Conservation (phyloP, 495 filamentous ascomycete species). For the Viridothelium virens region DNA sequence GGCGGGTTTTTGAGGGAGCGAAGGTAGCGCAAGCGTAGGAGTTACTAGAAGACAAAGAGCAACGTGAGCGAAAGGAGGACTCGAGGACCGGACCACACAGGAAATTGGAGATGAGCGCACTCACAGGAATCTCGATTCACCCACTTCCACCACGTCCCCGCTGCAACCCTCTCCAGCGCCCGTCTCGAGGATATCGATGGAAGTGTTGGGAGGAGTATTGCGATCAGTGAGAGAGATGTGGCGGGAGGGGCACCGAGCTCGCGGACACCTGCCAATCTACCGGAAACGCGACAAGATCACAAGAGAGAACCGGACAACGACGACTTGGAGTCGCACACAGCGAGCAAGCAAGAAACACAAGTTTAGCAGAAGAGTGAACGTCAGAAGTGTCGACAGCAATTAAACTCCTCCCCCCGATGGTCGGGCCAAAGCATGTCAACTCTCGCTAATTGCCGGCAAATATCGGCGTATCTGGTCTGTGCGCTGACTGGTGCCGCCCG, state of each 20-base stretch:
- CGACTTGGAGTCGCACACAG: not conserved
- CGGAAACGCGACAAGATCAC: not conserved
- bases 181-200: not conserved
- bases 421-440: not conserved
- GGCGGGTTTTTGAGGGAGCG: not conserved
- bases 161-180: not conserved
- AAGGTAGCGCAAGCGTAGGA: not conserved
- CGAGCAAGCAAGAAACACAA: not conserved
- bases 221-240: not conserved
- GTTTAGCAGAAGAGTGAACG: not conserved
- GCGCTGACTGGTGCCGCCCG: not conserved
- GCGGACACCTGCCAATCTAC: not conserved
- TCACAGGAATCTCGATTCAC: not conserved
- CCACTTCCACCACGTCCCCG: not conserved
- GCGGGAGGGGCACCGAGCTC: not conserved
- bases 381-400: not conserved
- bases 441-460: conserved; percentile 4
- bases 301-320: not conserved
- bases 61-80: not conserved
- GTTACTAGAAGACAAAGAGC: conserved; percentile 4
- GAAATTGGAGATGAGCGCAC: not conserved
- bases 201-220: not conserved
- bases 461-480: not conserved
- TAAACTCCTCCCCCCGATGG: not conserved
- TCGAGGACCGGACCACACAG: not conserved